A percentile compares a stretch with the other conserved stretches of the same genome.
phyloP scores from a whole-genome alignment of 2,329 filamentous ascomycete species.

The Dendrostoma leiphaemia region DNA sequence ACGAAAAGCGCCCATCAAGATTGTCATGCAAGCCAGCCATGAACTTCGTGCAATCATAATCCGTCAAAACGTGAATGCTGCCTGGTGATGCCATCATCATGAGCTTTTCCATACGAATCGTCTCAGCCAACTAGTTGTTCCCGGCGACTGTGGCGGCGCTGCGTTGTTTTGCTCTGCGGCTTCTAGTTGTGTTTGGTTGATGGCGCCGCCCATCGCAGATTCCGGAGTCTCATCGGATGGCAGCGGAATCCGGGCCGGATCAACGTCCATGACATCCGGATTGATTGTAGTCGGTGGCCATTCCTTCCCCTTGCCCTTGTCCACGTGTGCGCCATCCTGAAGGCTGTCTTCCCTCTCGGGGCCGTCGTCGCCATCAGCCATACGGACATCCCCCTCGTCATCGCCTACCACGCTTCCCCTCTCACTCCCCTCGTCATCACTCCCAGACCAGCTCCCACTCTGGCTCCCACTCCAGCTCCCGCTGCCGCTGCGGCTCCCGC shows the following conservation, averaged over 20 bases:
- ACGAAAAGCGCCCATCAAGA: neutral
- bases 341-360: neutral
- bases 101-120: slow-evolving; percentile 34
- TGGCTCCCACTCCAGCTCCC: slow-evolving; percentile 26
- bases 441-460: slow-evolving; percentile 30
- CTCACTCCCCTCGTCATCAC: slow-evolving; percentile 18
- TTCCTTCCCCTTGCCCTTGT: slow-evolving; percentile 19
- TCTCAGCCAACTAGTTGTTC: slow-evolving; percentile 7
- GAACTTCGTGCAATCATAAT: slow-evolving; percentile 33
- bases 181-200: neutral
- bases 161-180: neutral
- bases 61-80: slow-evolving; percentile 35
- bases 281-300: neutral
- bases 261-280: slow-evolving; percentile 16
- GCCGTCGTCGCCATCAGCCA: slow-evolving; percentile 4
- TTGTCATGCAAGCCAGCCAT: neutral
- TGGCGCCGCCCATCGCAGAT: neutral
- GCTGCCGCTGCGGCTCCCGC: slow-evolving; percentile 22
- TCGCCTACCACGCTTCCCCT: slow-evolving; percentile 21
- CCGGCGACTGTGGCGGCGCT: neutral
- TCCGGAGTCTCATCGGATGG: neutral
- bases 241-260: neutral
- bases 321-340: neutral
- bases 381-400: slow-evolving; percentile 16
- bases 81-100: slow-evolving; percentile 33